Evolutionary conservation across 768 basidiomycete genomes (phyloP), one percentile per base, ranked within the genome.

Genomic region (Crucibulum laeve): DNA sequence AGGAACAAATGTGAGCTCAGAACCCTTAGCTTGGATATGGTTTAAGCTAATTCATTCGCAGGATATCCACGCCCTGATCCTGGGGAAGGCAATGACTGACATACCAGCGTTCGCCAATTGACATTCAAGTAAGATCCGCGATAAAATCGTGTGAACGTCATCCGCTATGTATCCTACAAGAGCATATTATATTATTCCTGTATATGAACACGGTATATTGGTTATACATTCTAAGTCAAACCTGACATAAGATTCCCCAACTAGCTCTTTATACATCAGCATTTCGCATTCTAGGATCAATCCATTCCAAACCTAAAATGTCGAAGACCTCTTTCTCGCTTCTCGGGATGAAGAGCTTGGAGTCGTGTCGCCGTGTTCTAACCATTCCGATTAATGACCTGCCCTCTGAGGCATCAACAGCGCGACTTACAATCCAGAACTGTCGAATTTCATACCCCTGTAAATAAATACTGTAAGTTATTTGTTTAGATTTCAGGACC

Each of bases 31-130:
- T 37, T 32, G 21, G 35, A 23, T 28, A 2, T 26, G 17, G 13
- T 25, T 15, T 47, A 40, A 46, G 43, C 44, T 55, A 39, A 46
- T 45, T 46, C 23, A 25, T 48, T 38, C 51, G 3, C 51, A 91
- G 84, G 89, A 93, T 51, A 88, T 92, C 34, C 89, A 91, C 54
- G 73, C 89, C n/a, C 84, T 95, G 46, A 91, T 97, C 41, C 70
- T 99, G 28, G 95, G 95, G 41, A 94, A 89, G 57, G 89, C 92
- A 1, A 83, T 97, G 57, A 97, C 95, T 1, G 91, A 82, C 11
- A 78, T 92, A 33, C 80, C 80, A 32, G 95, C 95, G 1, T 98
- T 97, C 58, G 76, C 77, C 22, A 83, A 77, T 56, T 80, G 62
- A 59, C 51, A 43, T 17, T 26, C n/a, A 18, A 37, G 25, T 8